phyloP scores from a whole-genome alignment of 2,329 filamentous ascomycete species.

The Aspergillus spinulosporus region DNA sequence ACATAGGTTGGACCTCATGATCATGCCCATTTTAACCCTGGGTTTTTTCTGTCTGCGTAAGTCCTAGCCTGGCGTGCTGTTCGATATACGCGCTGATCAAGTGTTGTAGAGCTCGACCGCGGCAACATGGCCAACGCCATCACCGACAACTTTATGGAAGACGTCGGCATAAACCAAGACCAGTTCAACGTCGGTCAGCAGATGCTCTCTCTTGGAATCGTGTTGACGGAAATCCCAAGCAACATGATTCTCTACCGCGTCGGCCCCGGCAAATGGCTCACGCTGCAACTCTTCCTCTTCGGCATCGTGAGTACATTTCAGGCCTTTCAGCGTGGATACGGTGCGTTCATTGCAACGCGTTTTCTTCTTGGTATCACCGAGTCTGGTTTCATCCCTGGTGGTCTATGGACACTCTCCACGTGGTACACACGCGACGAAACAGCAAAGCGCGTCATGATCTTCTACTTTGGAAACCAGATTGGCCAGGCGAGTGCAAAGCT shows the following conservation, averaged over 20 bases:
- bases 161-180: slow-evolving; percentile 52
- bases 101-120: slow-evolving; percentile 27
- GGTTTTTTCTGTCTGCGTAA: slow-evolving; percentile 32
- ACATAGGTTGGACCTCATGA: slow-evolving; percentile 30
- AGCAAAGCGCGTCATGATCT: slow-evolving; percentile 14
- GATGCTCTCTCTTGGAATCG: slow-evolving; percentile 53
- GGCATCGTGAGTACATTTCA: slow-evolving; percentile 58
- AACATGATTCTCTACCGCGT: slow-evolving; percentile 55
- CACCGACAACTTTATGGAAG: slow-evolving; percentile 54
- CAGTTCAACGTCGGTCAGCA: slow-evolving; percentile 58
- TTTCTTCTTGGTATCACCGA: slow-evolving; percentile 57
- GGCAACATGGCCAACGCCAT: slow-evolving; percentile 53
- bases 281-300: slow-evolving; percentile 55
- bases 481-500: slow-evolving; percentile 12
- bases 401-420: slow-evolving; percentile 8
- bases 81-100: neutral
- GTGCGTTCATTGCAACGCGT: slow-evolving; percentile 51
- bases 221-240: slow-evolving; percentile 52
- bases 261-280: slow-evolving; percentile 56
- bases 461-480: slow-evolving; percentile 18
- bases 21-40: slow-evolving; percentile 31
- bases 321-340: slow-evolving; percentile 52
- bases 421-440: slow-evolving; percentile 16
- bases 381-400: slow-evolving; percentile 58
- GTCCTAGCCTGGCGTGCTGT: neutral